Evolutionary conservation across 768 basidiomycete genomes (phyloP), one percentile per base, ranked within the genome.

Genomic region (Pisolithus sp.): DNA sequence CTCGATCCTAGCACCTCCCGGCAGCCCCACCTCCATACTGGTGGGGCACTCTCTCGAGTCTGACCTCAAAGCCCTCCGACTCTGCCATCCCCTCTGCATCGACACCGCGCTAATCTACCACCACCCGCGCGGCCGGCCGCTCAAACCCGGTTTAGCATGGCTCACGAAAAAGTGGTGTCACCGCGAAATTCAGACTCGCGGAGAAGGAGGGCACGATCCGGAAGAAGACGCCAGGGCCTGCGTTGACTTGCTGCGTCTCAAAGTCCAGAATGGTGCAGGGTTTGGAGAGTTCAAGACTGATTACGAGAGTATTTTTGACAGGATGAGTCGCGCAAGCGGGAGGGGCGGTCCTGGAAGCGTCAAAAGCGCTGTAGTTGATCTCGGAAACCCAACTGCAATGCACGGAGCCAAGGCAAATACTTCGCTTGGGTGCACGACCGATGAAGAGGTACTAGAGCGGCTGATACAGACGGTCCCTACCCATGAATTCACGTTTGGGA

Each of bases 101-200:
- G 95, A 99, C 63, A 97, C 95, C 2, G 89, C 93, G 0, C 63
- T 99, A 5, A 66, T 86, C 9, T 99, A 85, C 70, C 88, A 93
- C 63, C 95, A 99, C 69, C 92, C 95, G 0, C 85, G 92, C 18
- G 93, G 95, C 1, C 81, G 91, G 38, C 93, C 95, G 0, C 81
- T 92, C 55, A 98, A 97, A 70, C 92, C 95, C 0, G 92, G 90
- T 1, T 78, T 99, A 7, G 93, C 93, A n/a, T 97, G 93, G 93
- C 80, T 99, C 42, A 90, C 91, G 42, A 89, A 89, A 63, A 92
- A 91, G 63, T 97, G 93, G 92, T 85, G 91, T 51, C 80, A 80
- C 10, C 79, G 87, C 47, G 89, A 93, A 59, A 98, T 99, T 40
- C 95, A 98, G 67, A 81, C 77, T 0, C 72, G 80, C 0, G 91